A percentile compares a stretch with the other conserved stretches of the same genome.
These are phyloP conservation scores for Astragalus glycyphyllos DNA, from an alignment of 306 rosid species.

Conservation along the genomic window DNA sequence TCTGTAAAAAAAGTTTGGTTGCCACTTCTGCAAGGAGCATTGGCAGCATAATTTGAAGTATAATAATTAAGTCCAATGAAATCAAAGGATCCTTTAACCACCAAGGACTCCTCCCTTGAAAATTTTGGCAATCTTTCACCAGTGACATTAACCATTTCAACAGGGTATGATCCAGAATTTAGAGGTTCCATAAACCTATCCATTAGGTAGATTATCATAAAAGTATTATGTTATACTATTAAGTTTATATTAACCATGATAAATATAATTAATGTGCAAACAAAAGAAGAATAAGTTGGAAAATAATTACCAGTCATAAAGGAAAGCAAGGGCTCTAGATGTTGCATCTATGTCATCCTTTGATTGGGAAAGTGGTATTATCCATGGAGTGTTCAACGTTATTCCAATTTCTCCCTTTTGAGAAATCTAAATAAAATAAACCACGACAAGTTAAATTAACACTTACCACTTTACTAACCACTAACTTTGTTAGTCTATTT, in stretches of 20 bases:
- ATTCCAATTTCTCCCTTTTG: conserved; percentile 58
- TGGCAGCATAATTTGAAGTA: conserved; percentile 34
- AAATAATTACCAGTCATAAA: conserved; percentile 44
- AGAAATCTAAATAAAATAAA: conserved; percentile 32
- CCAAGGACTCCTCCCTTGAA: conserved; percentile 44
- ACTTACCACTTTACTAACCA: neutral
- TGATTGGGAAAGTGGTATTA: conserved; percentile 45
- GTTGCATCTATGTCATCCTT: conserved; percentile 43
- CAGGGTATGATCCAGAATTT: conserved; percentile 57
- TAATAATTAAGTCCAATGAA: conserved; percentile 62
- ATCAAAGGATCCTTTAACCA: conserved; percentile 52
- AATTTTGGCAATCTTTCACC: conserved; percentile 52
- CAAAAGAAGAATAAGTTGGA: conserved; percentile 2
- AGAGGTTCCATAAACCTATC: conserved; percentile 52
- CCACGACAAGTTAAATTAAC: neutral
- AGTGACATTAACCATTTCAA: conserved; percentile 34
- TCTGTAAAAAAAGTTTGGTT: conserved; percentile 36
- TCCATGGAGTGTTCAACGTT: conserved; percentile 45
- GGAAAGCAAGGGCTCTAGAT: conserved; percentile 45
- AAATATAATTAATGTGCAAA: neutral
- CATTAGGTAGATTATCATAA: neutral
- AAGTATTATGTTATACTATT: neutral
- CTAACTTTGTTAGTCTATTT: neutral
- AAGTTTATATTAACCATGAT: neutral
- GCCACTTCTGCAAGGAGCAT: conserved; percentile 26